These are phyloP conservation scores for Fusarium goolgardi DNA, from an alignment of 2,329 filamentous ascomycete genomes.

Conservation along the genomic window DNA sequence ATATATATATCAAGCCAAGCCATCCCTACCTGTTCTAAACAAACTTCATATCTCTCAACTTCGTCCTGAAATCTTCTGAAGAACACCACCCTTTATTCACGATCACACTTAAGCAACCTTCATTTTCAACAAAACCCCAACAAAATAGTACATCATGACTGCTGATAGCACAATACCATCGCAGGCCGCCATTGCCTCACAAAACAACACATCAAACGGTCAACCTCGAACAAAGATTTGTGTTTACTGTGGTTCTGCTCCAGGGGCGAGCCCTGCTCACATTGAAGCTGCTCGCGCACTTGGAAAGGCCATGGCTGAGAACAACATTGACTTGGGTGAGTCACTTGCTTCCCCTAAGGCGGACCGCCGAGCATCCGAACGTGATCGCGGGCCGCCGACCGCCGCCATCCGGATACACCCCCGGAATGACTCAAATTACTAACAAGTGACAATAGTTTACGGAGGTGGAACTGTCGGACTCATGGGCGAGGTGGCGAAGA, in stretches of 20 bases:
- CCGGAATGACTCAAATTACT: conserved; percentile 7
- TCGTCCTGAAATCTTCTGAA: background rate
- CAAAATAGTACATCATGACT: conserved; percentile 45
- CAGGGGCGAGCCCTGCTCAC: conserved; percentile 79
- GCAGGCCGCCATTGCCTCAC: conserved; percentile 26
- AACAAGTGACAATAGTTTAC: conserved; percentile 70
- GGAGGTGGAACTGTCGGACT: conserved; percentile 93
- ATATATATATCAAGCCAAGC: conserved; percentile 5
- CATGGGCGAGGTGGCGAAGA: conserved; percentile 93
- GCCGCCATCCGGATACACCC: background rate
- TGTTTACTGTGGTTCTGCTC: conserved; percentile 91
- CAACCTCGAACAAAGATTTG: conserved; percentile 75
- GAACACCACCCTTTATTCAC: background rate
- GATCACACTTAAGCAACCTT: background rate
- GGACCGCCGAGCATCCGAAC: background rate
- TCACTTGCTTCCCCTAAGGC: conserved; percentile 20
- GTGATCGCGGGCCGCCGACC: conserved; percentile 16
- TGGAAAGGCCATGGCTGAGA: conserved; percentile 76
- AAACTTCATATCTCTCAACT: background rate
- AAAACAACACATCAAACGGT: conserved; percentile 47
- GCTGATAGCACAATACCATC: conserved; percentile 40
- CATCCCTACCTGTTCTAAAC: background rate
- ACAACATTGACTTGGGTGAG: conserved; percentile 79
- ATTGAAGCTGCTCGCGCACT: conserved; percentile 82
- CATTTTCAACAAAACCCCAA: background rate